Percentiles rank a stretch among this genome's conserved stretches.
These are phyloP conservation scores for Sicyos edulis DNA, from an alignment of 306 rosid genomes.

Conservation along the genomic window DNA sequence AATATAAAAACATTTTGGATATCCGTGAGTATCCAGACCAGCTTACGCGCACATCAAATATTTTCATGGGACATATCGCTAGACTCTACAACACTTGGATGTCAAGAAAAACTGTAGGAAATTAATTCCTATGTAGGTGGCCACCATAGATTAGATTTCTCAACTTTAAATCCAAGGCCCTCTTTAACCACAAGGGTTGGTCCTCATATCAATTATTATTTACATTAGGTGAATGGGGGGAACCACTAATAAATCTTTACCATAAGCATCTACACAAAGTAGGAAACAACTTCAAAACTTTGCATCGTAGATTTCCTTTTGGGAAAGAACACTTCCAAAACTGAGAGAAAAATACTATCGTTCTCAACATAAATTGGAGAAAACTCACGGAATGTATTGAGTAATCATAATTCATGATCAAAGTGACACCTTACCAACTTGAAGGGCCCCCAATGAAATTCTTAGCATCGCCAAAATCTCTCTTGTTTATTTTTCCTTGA, in stretches of 20 bases:
- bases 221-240: not conserved
- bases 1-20: too few species aligned
- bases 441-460: constrained; percentile 66
- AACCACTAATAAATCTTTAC: not conserved
- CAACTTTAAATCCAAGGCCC: too few species aligned
- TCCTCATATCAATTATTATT: too few species aligned
- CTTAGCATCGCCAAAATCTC: constrained; percentile 30
- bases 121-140: too few species aligned
- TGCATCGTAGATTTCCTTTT: not conserved
- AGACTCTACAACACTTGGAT: too few species aligned
- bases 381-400: not conserved
- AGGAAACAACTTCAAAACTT: not conserved
- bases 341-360: not conserved
- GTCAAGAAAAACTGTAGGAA: too few species aligned
- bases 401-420: constrained; percentile 2
- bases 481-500: constrained; percentile 33
- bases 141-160: too few species aligned
- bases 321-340: not conserved
- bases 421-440: constrained; percentile 57
- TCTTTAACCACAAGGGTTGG: too few species aligned
- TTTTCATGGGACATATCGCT: too few species aligned
- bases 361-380: constrained; percentile 16
- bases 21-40: too few species aligned
- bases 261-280: not conserved
- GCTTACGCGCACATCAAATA: too few species aligned